Evolutionary conservation across 179 eudicot species (phyloP).

Genomic region (Heliamphora pulchella): DNA sequence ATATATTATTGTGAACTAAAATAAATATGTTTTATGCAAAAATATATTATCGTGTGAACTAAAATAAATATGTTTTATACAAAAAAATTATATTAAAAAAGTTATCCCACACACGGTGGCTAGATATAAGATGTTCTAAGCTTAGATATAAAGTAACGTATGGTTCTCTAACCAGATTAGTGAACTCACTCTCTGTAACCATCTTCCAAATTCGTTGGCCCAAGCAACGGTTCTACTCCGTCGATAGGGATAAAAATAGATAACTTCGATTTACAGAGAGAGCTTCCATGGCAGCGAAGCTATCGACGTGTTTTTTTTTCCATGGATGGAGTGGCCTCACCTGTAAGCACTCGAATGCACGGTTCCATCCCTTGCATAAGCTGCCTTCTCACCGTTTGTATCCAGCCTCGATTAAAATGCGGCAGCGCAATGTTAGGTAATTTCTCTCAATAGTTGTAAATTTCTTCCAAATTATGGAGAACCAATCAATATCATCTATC

Average conservation of each 20-base stretch:
- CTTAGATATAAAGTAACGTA: no score
- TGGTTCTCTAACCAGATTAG: no score
- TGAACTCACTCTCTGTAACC: no score
- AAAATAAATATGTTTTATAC: no score
- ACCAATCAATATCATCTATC: neutral
- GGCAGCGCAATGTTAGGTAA: slow-evolving; percentile 50
- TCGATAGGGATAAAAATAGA: neutral
- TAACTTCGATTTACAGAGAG: neutral
- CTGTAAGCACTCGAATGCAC: slow-evolving; percentile 23
- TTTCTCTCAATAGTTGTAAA: neutral
- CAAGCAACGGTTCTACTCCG: neutral
- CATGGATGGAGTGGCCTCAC: slow-evolving; percentile 29
- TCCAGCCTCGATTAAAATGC: slow-evolving; percentile 42
- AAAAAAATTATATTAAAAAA: no score
- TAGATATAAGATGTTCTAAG: no score
- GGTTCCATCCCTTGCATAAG: slow-evolving; percentile 14
- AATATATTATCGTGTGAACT: no score
- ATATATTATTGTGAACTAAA: no score
- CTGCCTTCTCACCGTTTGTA: slow-evolving; percentile 23
- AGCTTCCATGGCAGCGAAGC: slow-evolving; percentile 47
- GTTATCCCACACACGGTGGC: no score
- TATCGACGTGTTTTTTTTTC: slow-evolving; percentile 36
- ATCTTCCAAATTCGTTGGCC: no score
- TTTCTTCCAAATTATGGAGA: neutral
- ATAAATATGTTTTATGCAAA: no score